Evolutionary conservation across 768 basidiomycete genomes (phyloP), one percentile per base, ranked within the genome.

Genomic region (Lactifluus echinatus): DNA sequence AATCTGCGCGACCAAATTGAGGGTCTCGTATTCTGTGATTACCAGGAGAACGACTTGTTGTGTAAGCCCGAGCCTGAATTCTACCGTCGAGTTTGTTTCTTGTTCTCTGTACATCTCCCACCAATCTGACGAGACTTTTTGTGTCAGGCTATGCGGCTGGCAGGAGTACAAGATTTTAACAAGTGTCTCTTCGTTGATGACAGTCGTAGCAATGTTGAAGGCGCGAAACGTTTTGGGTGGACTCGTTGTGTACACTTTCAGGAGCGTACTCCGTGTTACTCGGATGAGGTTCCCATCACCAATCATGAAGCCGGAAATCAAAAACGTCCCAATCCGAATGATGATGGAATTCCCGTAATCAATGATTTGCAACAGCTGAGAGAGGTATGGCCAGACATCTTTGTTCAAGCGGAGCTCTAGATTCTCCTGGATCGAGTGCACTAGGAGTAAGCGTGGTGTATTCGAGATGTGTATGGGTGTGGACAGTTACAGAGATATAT

Each of bases 181-280:
- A 86, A 81, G 66, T 89, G 84, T 63, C 82, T 83, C 61, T 93
- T 93, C 65, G 69, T 93, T 28, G 90, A 93, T 63, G 90, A 93
- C 67, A 91, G 78, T 63, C 72, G 79, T 65, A 66, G 69, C 21
- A 92, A 93, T 62, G 79, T 92, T 21, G 72, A 79, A 54, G 81
- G 82, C 15, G 90, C 90, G 8, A 75, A 74, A 53, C 69, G 70
- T 17, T 69, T 84, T 11, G 84, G 84, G 2, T 93, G 90, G 90
- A 80, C 75, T 0, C 78, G 79, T 56, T 85, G 85, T 45, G 87
- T 81, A 3, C 85, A 90, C 65, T 92, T 89, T 63, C 81, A 81
- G 62, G 89, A 92, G 69, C 67, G 67, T n/a, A 84, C n/a, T n/a
- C n/a, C 83, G 0, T 63, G 84, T 10, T 79, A 83, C 48, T 73